phyloP scores from a whole-genome alignment of 345 rosid genomes.

The Isatis tinctoria region DNA sequence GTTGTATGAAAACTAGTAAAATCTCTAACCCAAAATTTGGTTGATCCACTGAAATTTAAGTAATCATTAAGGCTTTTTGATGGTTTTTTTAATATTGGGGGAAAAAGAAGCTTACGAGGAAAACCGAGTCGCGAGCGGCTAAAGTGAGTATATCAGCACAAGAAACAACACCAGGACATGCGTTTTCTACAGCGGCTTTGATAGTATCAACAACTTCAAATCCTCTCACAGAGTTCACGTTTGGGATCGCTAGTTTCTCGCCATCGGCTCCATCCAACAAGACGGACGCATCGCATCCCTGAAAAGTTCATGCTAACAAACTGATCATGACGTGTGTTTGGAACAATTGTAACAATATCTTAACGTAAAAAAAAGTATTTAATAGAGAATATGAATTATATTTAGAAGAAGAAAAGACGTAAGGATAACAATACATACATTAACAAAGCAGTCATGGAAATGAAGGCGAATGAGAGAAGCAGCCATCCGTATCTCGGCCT shows the following conservation, averaged over 20 bases:
- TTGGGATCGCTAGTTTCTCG: slow-evolving; percentile 53
- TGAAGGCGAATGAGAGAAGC: slow-evolving; percentile 56
- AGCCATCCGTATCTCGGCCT: slow-evolving; percentile 59
- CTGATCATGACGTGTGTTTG: neutral
- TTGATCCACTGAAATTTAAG: neutral
- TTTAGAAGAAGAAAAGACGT: neutral
- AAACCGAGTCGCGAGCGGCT: slow-evolving; percentile 70
- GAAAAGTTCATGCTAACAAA: neutral
- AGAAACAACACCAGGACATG: slow-evolving; percentile 65
- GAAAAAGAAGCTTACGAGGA: slow-evolving; percentile 43
- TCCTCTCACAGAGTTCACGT: slow-evolving; percentile 54
- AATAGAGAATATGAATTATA: neutral
- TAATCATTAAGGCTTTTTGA: neutral
- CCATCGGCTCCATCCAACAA: slow-evolving; percentile 50
- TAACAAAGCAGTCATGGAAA: slow-evolving; percentile 67
- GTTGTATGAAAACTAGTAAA: neutral
- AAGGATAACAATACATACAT: slow-evolving; percentile 35
- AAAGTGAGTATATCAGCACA: slow-evolving; percentile 70
- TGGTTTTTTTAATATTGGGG: no score
- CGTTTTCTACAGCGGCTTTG: slow-evolving; percentile 58
- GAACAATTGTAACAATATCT: neutral
- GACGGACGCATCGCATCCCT: slow-evolving; percentile 68
- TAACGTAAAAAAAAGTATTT: neutral
- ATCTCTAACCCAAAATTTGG: neutral
- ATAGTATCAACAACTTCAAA: slow-evolving; percentile 54